Conservation (phyloP, 2,329 filamentous ascomycete genomes). For the Colletotrichum orbiculare region DNA sequence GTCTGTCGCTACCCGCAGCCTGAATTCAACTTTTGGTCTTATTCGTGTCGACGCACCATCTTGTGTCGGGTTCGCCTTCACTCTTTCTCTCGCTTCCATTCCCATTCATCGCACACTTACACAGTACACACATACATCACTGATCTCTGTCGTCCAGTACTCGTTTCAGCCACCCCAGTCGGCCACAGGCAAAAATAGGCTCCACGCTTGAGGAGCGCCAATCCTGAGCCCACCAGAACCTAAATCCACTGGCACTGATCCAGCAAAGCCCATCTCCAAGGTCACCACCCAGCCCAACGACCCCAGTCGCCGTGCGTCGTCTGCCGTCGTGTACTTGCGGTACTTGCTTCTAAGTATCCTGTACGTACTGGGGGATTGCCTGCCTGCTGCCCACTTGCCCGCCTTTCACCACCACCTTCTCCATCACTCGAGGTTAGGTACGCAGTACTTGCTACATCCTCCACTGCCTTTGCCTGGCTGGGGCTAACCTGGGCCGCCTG, state of each 20-base stretch:
- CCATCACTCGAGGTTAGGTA: too few species aligned
- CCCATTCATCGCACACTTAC: too few species aligned
- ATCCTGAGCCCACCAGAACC: slow-evolving; percentile 38
- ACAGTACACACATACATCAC: neutral
- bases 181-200: slow-evolving; percentile 37
- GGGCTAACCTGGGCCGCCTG: neutral
- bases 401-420: neutral
- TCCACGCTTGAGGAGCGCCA: slow-evolving; percentile 37
- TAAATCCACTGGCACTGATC: slow-evolving; percentile 37
- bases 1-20: neutral
- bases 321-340: slow-evolving; percentile 16
- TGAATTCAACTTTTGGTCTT: neutral
- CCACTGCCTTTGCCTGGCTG: too few species aligned
- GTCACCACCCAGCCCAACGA: slow-evolving; percentile 36
- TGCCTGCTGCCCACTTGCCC: slow-evolving; percentile 13
- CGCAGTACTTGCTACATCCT: too few species aligned
- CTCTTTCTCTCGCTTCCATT: too few species aligned
- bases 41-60: neutral
- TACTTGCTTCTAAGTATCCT: neutral
- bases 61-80: too few species aligned
- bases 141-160: slow-evolving; percentile 10
- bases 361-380: neutral
- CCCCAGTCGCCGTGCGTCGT: slow-evolving; percentile 14
- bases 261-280: slow-evolving; percentile 36
- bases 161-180: slow-evolving; percentile 37